Conservation (phyloP, 2,329 filamentous ascomycete genomes). For the Tothia fuscella region DNA sequence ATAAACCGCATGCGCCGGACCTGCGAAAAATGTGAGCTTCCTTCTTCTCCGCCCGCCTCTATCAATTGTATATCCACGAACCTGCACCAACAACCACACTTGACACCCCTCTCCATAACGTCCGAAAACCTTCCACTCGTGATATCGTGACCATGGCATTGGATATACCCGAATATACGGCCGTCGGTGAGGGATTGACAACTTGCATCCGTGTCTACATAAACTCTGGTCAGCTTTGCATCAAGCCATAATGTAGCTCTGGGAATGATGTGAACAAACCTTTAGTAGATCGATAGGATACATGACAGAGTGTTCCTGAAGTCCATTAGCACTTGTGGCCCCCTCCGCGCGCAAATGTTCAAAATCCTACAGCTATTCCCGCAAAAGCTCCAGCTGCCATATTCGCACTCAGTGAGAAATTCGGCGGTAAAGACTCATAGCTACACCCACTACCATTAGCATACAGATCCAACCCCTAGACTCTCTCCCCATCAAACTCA, state of each 20-base stretch:
- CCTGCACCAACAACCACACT: conserved; percentile 93
- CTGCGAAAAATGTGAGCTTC: conserved; percentile 41
- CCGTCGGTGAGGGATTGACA: conserved; percentile 67
- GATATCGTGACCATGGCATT: conserved; percentile 91
- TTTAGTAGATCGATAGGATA: conserved; percentile 97
- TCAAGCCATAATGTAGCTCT: background rate
- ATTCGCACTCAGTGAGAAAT: conserved; percentile 88
- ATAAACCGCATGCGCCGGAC: conserved; percentile 93
- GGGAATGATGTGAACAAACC: conserved; percentile 40
- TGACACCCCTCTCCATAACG: conserved; percentile 91
- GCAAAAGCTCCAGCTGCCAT: conserved; percentile 95
- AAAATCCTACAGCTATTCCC: conserved; percentile 71
- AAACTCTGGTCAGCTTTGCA: conserved; percentile 1
- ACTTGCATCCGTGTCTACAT: conserved; percentile 96
- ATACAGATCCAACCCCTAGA: background rate
- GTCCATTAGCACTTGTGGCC: conserved; percentile 4
- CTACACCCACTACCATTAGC: conserved; percentile 26
- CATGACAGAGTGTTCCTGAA: conserved; percentile 94
- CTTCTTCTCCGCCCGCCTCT: conserved; percentile 2
- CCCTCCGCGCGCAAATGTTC: conserved; percentile 17
- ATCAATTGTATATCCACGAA: conserved; percentile 27
- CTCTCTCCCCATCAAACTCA: too few species aligned
- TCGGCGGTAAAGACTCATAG: conserved; percentile 89
- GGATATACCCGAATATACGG: conserved; percentile 79
- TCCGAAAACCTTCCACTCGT: conserved; percentile 75